Base-by-base conservation (phyloP, 2,329 filamentous ascomycete species). In the Sclerotinia sclerotiorum region DNA sequence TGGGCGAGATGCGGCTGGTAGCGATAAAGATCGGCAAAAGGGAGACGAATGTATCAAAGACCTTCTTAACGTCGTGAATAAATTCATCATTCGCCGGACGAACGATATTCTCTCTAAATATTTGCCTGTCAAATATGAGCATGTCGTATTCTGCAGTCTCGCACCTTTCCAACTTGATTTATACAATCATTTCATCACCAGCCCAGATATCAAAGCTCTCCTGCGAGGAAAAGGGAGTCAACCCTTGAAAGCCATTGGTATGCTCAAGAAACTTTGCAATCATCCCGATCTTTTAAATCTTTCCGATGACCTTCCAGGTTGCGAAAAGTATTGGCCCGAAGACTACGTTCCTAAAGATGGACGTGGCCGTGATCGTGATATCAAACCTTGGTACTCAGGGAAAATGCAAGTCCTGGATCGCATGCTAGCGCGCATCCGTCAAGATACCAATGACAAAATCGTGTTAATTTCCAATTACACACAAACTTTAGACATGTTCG, bases 81-180 rank as follows among this genome's bases (percentile, higher is more conserved):
- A 97, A 76, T 99, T 99, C 81, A 96, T 99, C 78, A 99, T 99
- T 75, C 90, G 95, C 69, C 89, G 95, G 69, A 97, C 94, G 5
- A 99, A 99, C 84, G 95, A 99, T 77, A 97, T 99, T 70, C 81
- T 99, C 32, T 97, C 94, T 64, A 99, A 99, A 79, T 99, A 99
- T 77, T 82, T 99, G 69, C 95, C 95, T 0, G 89, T 98, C 82
- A 99, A 99, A 82, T 99, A 99, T 80, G 95, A 99, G 79, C 95
- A 99, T 78, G 95, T 99, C 42, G 95, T 99, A 0, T 99, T 99
- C 81, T 99, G 95, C 84, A 94, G 94, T 74, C 85, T 97, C 57
- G 91, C 95, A 21, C 91, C 92, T 0, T 98, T 99, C 81, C 95
- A 99, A 79, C 85, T 93, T 67, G 92, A 92, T 73, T 83, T 99